Conservation (phyloP, 805 yeast genomes). For the Starmerella sp. region DNA sequence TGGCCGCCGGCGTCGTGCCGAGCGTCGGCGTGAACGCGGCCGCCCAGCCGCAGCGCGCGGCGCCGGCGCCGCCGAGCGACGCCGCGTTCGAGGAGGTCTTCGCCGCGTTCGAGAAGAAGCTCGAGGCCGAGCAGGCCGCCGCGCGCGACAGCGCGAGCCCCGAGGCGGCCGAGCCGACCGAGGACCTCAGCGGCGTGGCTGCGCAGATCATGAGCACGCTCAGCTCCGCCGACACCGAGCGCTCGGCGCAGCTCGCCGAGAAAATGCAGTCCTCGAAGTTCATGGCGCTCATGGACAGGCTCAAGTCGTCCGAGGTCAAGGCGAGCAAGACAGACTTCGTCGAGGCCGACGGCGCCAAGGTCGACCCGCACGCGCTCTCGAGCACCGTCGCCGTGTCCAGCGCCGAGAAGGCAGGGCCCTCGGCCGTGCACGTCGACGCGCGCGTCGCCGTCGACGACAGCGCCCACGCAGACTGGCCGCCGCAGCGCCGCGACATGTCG, state of each 20-base stretch:
- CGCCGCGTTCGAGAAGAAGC: slow-evolving; percentile 15
- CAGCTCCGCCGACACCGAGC: neutral
- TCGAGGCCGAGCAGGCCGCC: slow-evolving; percentile 7
- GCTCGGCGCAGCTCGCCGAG: slow-evolving; percentile 9
- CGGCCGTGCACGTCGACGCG: neutral
- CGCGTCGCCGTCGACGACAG: neutral
- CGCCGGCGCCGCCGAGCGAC: neutral
- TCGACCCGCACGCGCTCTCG: slow-evolving; percentile 5
- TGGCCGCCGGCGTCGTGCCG: neutral
- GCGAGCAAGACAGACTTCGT: slow-evolving; percentile 12
- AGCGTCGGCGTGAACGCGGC: neutral
- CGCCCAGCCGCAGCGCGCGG: neutral
- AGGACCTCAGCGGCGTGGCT: slow-evolving; percentile 20
- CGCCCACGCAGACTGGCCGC: slow-evolving; percentile 9
- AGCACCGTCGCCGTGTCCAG: neutral
- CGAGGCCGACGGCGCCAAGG: neutral
- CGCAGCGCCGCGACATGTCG: slow-evolving; percentile 7
- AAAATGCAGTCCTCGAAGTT: slow-evolving; percentile 21
- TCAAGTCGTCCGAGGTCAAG: slow-evolving; percentile 12
- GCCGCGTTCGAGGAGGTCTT: slow-evolving; percentile 17
- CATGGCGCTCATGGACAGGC: slow-evolving; percentile 18
- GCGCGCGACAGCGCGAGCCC: neutral
- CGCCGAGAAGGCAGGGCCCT: neutral
- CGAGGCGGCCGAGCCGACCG: neutral
- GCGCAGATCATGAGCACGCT: slow-evolving; percentile 4